A percentile compares a stretch with the other conserved stretches of the same genome.
phyloP scores from a whole-genome alignment of 805 yeast species.

The Zygoascus biomembranicola region DNA sequence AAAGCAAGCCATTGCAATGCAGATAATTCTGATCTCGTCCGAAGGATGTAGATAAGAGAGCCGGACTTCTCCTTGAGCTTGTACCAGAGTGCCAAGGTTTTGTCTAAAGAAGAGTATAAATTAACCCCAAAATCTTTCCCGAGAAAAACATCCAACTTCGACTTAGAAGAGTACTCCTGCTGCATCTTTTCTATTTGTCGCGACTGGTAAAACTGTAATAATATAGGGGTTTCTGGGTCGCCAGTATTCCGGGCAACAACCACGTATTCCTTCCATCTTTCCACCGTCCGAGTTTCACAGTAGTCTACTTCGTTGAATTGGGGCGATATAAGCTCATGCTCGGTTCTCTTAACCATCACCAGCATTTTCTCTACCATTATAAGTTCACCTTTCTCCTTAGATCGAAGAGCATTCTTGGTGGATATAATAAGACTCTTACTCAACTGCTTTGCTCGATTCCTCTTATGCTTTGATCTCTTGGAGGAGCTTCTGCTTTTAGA shows the following conservation, averaged over 20 bases:
- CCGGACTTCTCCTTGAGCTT: slow-evolving; percentile 12
- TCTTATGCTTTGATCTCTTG: background rate
- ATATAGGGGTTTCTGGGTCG: slow-evolving; percentile 41
- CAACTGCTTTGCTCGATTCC: background rate
- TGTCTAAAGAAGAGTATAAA: slow-evolving; percentile 61
- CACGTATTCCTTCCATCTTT: slow-evolving; percentile 73
- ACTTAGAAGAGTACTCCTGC: slow-evolving; percentile 11
- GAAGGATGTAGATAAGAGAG: slow-evolving; percentile 42
- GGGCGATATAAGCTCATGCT: slow-evolving; percentile 23
- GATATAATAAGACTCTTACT: slow-evolving; percentile 1
- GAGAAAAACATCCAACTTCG: slow-evolving; percentile 18
- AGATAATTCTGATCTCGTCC: slow-evolving; percentile 43
- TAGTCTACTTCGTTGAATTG: slow-evolving; percentile 43
- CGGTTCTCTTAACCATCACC: slow-evolving; percentile 45
- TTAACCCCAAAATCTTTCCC: slow-evolving; percentile 33
- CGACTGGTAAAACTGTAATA: slow-evolving; percentile 53
- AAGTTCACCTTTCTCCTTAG: slow-evolving; percentile 44
- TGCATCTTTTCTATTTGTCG: slow-evolving; percentile 29
- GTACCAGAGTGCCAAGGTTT: slow-evolving; percentile 49
- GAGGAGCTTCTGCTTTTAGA: background rate
- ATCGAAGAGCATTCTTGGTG: slow-evolving; percentile 10
- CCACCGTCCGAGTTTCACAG: slow-evolving; percentile 47
- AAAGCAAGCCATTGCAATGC: slow-evolving; percentile 60
- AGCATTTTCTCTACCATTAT: slow-evolving; percentile 61
- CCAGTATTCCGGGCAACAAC: slow-evolving; percentile 65